Evolutionary conservation across 1,284 basidiomycete genomes (phyloP), one percentile per base, ranked within the genome.

Genomic region (Ceratobasidium sp.): DNA sequence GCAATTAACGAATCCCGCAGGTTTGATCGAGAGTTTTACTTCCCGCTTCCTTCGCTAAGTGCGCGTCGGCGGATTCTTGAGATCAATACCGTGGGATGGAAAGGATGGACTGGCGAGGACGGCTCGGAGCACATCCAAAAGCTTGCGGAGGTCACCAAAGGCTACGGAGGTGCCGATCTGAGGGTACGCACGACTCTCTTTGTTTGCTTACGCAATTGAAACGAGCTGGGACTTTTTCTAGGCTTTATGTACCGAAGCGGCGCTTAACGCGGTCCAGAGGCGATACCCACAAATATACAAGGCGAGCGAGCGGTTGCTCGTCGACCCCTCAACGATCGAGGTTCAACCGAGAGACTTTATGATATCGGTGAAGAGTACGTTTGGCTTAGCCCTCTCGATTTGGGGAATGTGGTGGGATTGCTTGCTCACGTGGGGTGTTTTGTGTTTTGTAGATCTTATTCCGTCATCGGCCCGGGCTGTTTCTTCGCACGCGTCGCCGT

Each of bases 11-110:
- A 1, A 4, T 1, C 51, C 47, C 6, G 36, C 44, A 72, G 69
- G 65, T 99, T 99, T 81, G 98, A 99, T 82, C 87, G 98, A 77
- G 98, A 99, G 82, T 99, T 99, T 83, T 99, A 98, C 84, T 99
- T 99, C 84, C 94, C 95, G 0, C 83, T 99, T 33, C 98, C 98
- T 0, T 91, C 90, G 36, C 81, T 93, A 17, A 91, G 93, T 41
- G 98, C 96, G 1, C 85, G 98, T 73, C 91, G 93, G 81, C 93
- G 91, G 82, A 99, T 99, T 79, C 84, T 99, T 79, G 85, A 88
- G 24, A 99, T 99, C 80, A 96, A 98, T 88, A 99, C 97, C 24
- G 88, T 85, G 77, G 91, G 91, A 57, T 99, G 98, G 98, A 89
- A 90, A 8, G 96, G 95, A 0, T 96, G 94, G 88, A 88, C 92